These are phyloP conservation scores for Backusella morwellensis DNA, from an alignment of 192 early-diverging fungal genomes.

Conservation along the genomic window DNA sequence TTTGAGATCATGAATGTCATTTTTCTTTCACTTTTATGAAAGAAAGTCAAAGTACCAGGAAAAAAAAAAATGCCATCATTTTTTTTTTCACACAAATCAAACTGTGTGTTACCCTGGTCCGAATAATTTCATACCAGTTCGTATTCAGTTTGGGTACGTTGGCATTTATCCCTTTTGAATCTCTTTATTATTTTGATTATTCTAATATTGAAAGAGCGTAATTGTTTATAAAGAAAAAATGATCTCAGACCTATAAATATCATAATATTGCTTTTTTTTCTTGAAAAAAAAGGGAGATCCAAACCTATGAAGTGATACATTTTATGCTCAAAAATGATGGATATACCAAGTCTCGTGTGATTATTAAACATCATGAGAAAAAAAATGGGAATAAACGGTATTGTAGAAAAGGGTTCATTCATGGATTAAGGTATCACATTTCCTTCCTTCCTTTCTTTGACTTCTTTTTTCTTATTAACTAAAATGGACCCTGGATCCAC, in stretches of 20 bases:
- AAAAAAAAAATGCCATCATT: background rate
- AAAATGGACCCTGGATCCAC: background rate
- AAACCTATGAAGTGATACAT: background rate
- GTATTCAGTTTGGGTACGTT: background rate
- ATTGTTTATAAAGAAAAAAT: background rate
- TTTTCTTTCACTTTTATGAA: background rate
- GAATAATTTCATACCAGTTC: background rate
- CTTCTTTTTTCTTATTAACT: background rate
- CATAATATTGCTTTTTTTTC: too few species aligned
- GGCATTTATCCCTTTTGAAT: background rate
- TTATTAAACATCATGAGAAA: background rate
- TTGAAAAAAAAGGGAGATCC: too few species aligned
- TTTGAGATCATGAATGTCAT: background rate
- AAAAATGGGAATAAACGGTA: background rate
- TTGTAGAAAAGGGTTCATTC: background rate
- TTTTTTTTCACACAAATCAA: conserved; percentile 3
- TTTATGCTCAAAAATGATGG: background rate
- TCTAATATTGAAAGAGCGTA: background rate
- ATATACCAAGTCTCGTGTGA: background rate
- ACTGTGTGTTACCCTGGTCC: background rate
- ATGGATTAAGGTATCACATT: background rate
- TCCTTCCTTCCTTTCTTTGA: background rate
- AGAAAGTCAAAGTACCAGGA: background rate
- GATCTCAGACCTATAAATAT: too few species aligned
- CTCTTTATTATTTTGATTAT: background rate